Evolutionary conservation across 306 rosid genomes (phyloP), one percentile per base, ranked within the genome.

Genomic region (Rosa persica): DNA sequence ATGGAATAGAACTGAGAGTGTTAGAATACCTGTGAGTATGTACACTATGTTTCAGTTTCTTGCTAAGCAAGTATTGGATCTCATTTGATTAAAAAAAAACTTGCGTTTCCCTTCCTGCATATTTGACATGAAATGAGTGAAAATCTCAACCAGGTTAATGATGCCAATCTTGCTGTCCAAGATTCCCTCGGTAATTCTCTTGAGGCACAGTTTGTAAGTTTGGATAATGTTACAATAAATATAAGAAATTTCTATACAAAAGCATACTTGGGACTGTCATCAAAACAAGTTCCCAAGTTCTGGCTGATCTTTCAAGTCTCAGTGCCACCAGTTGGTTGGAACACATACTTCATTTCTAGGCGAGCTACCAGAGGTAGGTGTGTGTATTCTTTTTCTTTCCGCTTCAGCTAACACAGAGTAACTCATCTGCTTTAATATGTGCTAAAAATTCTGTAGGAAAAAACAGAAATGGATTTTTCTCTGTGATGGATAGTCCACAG

Each of bases 291-390:
- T 27, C 93, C 98, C 0, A 90, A 89, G 73, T 91, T 85, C 72
- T 93, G 96, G 95, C 93, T 93, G 83, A 79, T 90, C 52, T 91
- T 93, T 85, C 93, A 82, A 84, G 98, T 65, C 2, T 85, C 93
- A n/a, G 86, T 93, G 42, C 93, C 90, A 19, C 95, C 97, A 55
- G 88, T 93, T 76, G 98, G 98, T 66, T 93, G 98, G 98, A 93
- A 85, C 70, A 90, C 97, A 0, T 93, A 88, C 87, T 91, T 93
- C 87, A 79, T 93, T 72, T 88, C 93, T 40, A 88, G 81, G 76
- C 86, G 67, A 79, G 5, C 64, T 12, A 82, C 67, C 42, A 80
- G 78, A 79, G 89, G 97, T 91, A 80, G 12, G 38, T 48, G 52
- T 79, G 13, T 67, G 10, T 17, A 4, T 13, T 13, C 58, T 40